Percentiles rank a stretch among this genome's conserved stretches.
These are phyloP conservation scores for Heliamphora exappendiculata DNA, from an alignment of 148 eudicot species.

Conservation along the genomic window DNA sequence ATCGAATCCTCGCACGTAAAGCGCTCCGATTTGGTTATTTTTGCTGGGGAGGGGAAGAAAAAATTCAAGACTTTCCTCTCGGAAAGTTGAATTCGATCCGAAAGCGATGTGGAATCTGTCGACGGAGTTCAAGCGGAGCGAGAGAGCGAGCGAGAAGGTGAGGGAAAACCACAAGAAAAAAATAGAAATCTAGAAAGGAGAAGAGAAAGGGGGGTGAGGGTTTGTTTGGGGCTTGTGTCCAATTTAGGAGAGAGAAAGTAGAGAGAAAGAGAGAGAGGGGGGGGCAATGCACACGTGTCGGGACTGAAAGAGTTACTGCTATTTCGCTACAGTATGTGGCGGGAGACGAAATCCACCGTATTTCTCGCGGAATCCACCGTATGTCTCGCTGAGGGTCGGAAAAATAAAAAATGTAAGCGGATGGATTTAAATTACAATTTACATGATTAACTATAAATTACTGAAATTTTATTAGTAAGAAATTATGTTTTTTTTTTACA, in stretches of 20 bases:
- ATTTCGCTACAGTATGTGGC: conserved; percentile 31
- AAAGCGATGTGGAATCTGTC: conserved; percentile 2
- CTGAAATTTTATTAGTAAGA: too few species aligned
- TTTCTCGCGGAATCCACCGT: too few species aligned
- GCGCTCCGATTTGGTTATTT: not conserved
- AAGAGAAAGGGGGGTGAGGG: not conserved
- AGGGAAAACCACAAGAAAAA: not conserved
- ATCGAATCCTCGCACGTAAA: not conserved
- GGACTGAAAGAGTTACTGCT: conserved; percentile 15
- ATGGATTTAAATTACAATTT: too few species aligned
- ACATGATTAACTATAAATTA: too few species aligned
- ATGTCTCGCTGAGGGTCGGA: too few species aligned
- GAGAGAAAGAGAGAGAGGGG: not conserved
- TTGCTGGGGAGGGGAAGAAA: too few species aligned
- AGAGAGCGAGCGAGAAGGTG: conserved; percentile 2
- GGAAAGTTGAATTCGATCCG: conserved; percentile 10
- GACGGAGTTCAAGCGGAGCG: conserved; percentile 7
- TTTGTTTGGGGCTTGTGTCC: not conserved
- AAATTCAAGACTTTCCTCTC: not conserved
- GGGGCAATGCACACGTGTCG: conserved; percentile 26
- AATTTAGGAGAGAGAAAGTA: not conserved
- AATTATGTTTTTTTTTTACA: too few species aligned
- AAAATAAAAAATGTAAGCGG: too few species aligned
- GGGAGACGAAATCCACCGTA: conserved; percentile 16
- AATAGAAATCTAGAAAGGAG: conserved; percentile 11